phyloP scores from a whole-genome alignment of 1,139 yeast species.

The Hyphopichia fennica region DNA sequence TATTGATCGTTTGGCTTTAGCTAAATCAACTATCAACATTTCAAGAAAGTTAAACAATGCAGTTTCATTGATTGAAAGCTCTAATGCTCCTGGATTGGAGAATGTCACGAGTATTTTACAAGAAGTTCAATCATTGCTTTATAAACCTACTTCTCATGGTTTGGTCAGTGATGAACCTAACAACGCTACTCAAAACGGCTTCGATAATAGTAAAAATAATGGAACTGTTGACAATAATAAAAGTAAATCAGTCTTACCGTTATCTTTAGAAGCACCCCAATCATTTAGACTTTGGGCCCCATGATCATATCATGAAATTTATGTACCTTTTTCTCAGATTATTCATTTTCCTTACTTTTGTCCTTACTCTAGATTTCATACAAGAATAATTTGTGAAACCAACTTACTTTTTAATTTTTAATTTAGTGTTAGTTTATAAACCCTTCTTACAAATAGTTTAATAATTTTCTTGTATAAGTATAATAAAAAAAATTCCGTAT shows the following conservation, averaged over 20 bases:
- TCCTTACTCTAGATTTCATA: too few relatives aligned
- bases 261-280: constrained; percentile 81
- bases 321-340: too few relatives aligned
- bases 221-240: constrained; percentile 8
- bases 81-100: constrained; percentile 9
- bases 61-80: constrained; percentile 31
- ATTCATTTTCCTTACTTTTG: too few relatives aligned
- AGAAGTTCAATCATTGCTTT: constrained; percentile 51
- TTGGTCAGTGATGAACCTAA: constrained; percentile 18
- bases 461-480: background rate
- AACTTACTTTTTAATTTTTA: background rate
- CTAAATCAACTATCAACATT: constrained; percentile 56
- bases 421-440: background rate
- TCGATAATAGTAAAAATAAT: constrained; percentile 5
- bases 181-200: constrained; percentile 12
- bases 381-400: too few relatives aligned
- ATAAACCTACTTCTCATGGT: constrained; percentile 48
- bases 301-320: constrained; percentile 13
- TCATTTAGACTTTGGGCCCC: constrained; percentile 86
- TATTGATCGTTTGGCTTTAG: constrained; percentile 72
- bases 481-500: background rate
- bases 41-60: constrained; percentile 51
- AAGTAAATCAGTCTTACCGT: constrained; percentile 53
- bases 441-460: background rate
- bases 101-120: constrained; percentile 30